Percentiles rank a stretch among this genome's conserved stretches.
These are phyloP conservation scores for Letharia columbiana DNA, from an alignment of 495 filamentous ascomycete species.

Conservation along the genomic window DNA sequence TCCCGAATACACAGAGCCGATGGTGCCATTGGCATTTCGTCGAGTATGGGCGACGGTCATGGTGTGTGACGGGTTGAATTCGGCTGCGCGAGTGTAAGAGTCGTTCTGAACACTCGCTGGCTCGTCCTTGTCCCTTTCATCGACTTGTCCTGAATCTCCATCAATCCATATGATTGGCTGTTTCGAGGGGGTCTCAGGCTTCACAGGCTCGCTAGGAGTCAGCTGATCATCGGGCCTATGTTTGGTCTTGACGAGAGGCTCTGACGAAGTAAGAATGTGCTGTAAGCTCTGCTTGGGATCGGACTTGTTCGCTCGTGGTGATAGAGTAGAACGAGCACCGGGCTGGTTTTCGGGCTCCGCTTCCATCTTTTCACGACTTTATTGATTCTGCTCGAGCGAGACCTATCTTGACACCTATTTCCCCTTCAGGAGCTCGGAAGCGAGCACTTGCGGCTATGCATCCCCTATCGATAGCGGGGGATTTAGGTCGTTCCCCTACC, in stretches of 20 bases:
- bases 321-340: constrained; percentile 15
- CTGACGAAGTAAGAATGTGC: constrained; percentile 22
- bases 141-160: constrained; percentile 11
- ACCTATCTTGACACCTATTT: neutral
- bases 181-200: constrained; percentile 11
- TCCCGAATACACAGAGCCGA: constrained; percentile 67
- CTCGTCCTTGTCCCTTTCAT: constrained; percentile 15
- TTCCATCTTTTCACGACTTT: constrained; percentile 18
- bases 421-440: constrained; percentile 5
- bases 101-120: constrained; percentile 34
- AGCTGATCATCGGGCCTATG: constrained; percentile 7
- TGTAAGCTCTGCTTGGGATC: constrained; percentile 28
- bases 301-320: constrained; percentile 21
- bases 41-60: constrained; percentile 51
- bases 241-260: constrained; percentile 12
- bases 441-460: constrained; percentile 1
- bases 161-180: constrained; percentile 21
- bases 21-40: constrained; percentile 57
- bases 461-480: neutral
- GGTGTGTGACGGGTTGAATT: constrained; percentile 35
- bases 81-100: constrained; percentile 38
- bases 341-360: constrained; percentile 12
- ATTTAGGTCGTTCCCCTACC: neutral
- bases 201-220: constrained; percentile 6
- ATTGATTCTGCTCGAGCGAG: constrained; percentile 18